A percentile compares a stretch with the other conserved stretches of the same genome.
These are phyloP conservation scores for Trichophyton schoenleinii DNA, from an alignment of 2,329 filamentous ascomycete species.

Conservation along the genomic window DNA sequence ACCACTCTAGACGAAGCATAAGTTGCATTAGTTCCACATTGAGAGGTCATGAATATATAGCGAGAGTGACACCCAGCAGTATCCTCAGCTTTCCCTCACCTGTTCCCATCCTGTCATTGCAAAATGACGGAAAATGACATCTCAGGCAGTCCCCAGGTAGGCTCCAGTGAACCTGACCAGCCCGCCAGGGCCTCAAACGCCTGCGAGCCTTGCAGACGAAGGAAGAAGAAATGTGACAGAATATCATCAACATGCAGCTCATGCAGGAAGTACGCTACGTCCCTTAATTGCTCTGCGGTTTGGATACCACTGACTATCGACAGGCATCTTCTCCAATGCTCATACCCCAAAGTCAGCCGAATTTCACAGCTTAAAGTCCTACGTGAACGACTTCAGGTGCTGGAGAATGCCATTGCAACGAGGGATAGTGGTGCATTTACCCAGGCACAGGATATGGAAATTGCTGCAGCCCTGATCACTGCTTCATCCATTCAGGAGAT, in stretches of 20 bases:
- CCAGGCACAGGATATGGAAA: background rate
- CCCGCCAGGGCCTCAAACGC: background rate
- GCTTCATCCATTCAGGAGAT: background rate
- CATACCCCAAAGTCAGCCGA: background rate
- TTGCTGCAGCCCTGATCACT: background rate
- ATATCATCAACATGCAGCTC: slow-evolving; percentile 2
- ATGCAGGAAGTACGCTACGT: slow-evolving; percentile 4
- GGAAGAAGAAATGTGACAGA: slow-evolving; percentile 10
- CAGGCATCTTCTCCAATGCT: slow-evolving; percentile 6
- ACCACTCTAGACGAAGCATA: no score
- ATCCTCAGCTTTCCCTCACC: background rate
- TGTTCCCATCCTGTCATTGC: no score
- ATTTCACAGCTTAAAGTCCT: background rate
- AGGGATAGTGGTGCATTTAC: background rate
- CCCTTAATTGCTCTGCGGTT: background rate
- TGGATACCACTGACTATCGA: background rate
- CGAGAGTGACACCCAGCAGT: background rate
- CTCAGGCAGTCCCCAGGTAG: background rate
- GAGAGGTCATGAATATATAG: background rate
- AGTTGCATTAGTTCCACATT: no score
- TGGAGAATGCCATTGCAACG: background rate
- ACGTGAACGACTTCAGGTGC: slow-evolving; percentile 2
- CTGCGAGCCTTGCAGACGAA: slow-evolving; percentile 7
- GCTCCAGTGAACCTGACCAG: background rate
- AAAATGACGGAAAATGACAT: background rate